Evolutionary conservation across 805 yeast genomes (phyloP).

Genomic region (Candida sithepensis): DNA sequence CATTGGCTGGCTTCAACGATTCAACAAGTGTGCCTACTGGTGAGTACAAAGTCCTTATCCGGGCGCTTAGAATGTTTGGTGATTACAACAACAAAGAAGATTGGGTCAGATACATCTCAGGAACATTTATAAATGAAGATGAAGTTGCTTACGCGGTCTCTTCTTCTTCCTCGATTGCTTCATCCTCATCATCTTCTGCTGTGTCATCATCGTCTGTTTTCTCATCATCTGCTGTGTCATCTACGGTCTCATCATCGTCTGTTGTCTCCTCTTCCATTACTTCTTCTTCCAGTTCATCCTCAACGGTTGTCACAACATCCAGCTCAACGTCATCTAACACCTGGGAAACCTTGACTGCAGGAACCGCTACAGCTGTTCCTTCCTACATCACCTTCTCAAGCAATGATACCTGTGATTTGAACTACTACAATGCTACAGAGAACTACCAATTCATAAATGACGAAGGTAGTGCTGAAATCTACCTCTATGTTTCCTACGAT

Average conservation of each 20-base stretch:
- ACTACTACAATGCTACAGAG: neutral
- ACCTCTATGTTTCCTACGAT: neutral
- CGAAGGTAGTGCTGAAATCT: neutral
- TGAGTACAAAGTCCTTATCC: conserved; percentile 5
- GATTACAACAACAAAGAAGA: conserved; percentile 5
- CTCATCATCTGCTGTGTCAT: neutral
- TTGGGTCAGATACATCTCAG: conserved; percentile 12
- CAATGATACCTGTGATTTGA: neutral
- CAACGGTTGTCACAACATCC: neutral
- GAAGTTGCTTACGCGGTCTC: too few species aligned
- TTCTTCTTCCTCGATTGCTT: neutral
- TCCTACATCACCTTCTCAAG: neutral
- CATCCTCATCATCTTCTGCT: neutral
- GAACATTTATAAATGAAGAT: neutral
- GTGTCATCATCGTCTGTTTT: neutral
- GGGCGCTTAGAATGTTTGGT: conserved; percentile 10
- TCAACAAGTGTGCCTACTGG: conserved; percentile 6
- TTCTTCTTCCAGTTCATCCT: neutral
- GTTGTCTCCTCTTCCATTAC: neutral
- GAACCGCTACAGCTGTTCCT: neutral
- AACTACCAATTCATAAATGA: neutral
- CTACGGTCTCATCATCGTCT: neutral
- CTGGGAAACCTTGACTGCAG: neutral
- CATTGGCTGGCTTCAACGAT: conserved; percentile 1
- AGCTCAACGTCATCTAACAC: neutral